Base-by-base conservation (phyloP, 306 rosid genomes). In the Cucumis cinereus region DNA sequence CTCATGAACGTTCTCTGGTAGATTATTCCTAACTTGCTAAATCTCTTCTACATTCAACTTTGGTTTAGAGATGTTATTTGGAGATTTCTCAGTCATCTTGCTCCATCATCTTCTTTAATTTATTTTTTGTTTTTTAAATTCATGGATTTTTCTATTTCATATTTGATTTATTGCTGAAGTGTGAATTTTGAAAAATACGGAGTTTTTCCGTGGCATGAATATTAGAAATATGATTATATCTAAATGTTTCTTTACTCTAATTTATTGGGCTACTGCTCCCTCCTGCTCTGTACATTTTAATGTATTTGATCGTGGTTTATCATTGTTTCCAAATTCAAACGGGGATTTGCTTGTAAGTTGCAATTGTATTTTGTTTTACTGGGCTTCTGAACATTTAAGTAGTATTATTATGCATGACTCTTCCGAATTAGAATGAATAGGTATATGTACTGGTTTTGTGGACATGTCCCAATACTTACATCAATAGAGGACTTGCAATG, bases 401-500 rank as follows among this genome's bases (percentile, higher is more conserved):
- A 50, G 56, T 73, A 30, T 7, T 10, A 26, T 33, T 17, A 17
- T 19, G 22, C 43, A 17, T 7, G 13, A 13, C 22, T 69, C n/a
- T 22, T 66, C 49, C 49, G 33, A 55, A 36, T 36, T 56, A 30
- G 57, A 67, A 49, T 28, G 11, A 72, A 24, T 71, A 49, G 38
- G 43, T 24, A 22, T 23, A 8, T 71, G 16, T 71, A 49, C 41
- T 15, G 76, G 20, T 45, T 82, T 53, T 43, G 50, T 75, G 43
- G 1, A 50, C 45, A 35, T 56, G 50, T 53, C 30, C 36, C 77
- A 59, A 67, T 60, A 26, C 53, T 23, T 57, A 52, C 24, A 47
- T 23, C 47, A 49, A 9, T 54, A 49, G 59, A 76, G 11, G 60
- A 77, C 81, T 77, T 60, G 36, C 67, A 43, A 82, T 89, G 90